Base-by-base conservation (phyloP, 139 green algal genomes). In the Picochlorum sp. region DNA sequence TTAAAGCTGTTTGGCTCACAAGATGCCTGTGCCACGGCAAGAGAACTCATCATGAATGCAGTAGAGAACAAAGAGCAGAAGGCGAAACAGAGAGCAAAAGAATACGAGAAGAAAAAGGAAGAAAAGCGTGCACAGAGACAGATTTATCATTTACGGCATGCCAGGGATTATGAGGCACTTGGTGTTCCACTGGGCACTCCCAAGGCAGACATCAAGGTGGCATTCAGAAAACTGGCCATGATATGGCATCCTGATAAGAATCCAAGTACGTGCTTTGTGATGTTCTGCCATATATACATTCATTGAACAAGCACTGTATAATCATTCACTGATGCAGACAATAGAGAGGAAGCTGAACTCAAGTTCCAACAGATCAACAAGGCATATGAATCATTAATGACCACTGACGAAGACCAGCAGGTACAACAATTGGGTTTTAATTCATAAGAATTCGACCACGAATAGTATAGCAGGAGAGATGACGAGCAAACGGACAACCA, bases 231-330 rank as follows among this genome's bases (percentile, higher is more conserved):
- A 68, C 73, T 95, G 62, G 87, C 85, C 21, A 84, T 80, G 38
- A 73, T 81, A 71, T 93, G 84, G 85, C 88, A 95, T 66, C 87
- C 88, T 15, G 88, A 95, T 82, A 95, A 95, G 69, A 86, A 95
- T 74, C 71, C 62, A 24, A 23, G 64, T 72, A 49, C 13, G 71
- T 56, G 18, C 0, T 21, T 18, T 24, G 2, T 3, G 23, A 24
- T 24, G 23, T 24, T 24, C 0, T 18, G 58, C 71, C 54, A 69
- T 80, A 58, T 18, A 34, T 8, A 30, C 4, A 30, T 30, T 6
- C 28, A 30, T 30, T 4, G 28, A 30, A 30, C 4, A 5, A 30
- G 1, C 4, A 30, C 4, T 30, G 28, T 7, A 30, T 1, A 30
- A 30, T 30, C 28, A 30, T 30, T 30, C n/a, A 26, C n/a, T 26